phyloP scores from a whole-genome alignment of 345 rosid genomes.

The Brassica incana region DNA sequence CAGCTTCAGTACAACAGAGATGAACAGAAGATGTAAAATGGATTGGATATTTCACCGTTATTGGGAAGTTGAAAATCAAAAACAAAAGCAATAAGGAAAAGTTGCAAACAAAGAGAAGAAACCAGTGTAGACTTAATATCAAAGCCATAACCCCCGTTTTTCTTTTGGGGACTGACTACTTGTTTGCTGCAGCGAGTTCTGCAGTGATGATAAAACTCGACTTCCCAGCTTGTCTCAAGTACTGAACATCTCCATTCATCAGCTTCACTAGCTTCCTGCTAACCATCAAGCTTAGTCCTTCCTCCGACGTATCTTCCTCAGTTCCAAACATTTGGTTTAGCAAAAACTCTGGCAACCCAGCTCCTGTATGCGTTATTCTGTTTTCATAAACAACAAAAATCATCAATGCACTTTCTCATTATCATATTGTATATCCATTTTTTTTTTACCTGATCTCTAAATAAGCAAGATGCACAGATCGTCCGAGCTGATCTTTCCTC shows the following conservation, averaged over 20 bases:
- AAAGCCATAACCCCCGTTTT: conserved; percentile 5
- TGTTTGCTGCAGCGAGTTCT: conserved; percentile 67
- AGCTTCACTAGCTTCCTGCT: conserved; percentile 77
- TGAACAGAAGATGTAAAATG: conserved; percentile 21
- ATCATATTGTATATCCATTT: neutral
- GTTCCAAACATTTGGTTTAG: conserved; percentile 74
- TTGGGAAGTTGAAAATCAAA: conserved; percentile 5
- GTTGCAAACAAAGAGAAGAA: conserved; percentile 20
- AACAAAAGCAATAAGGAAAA: conserved; percentile 2
- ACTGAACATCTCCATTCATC: conserved; percentile 90
- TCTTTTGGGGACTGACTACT: conserved; percentile 18
- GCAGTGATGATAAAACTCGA: conserved; percentile 63
- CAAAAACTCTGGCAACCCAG: conserved; percentile 65
- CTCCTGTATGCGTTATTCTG: conserved; percentile 73
- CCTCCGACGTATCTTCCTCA: conserved; percentile 63
- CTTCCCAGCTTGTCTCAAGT: conserved; percentile 79
- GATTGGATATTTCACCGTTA: conserved; percentile 35
- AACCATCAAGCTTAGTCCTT: conserved; percentile 68
- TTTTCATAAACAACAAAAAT: conserved; percentile 17
- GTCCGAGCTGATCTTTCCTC: conserved; percentile 66
- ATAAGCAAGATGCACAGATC: conserved; percentile 68
- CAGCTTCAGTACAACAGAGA: conserved; percentile 27
- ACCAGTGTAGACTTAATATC: neutral
- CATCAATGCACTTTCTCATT: neutral
- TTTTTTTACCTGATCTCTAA: conserved; percentile 65